Evolutionary conservation across 441 rosid genomes (phyloP), one percentile per base, ranked within the genome.

Genomic region (Mallotus repandus): DNA sequence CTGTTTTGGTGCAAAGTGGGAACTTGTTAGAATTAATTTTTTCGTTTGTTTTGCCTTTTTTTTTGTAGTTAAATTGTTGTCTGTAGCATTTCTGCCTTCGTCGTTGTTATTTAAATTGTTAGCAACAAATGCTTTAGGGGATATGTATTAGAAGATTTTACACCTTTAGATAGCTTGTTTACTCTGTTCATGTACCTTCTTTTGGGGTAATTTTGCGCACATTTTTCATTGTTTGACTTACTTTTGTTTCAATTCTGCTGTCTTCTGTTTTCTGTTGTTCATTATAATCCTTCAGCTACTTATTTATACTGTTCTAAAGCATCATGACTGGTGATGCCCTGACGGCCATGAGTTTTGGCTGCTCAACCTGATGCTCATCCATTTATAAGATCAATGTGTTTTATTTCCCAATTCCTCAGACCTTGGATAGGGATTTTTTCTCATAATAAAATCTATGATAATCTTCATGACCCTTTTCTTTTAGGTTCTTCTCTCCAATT

Each of bases 111-210:
- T 16, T 22, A 32, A 73, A 63, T 73, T 45, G 68, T 22, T 35
- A 13, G 22, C 67, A 50, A 61, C n/a, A 63, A 75, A 50, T 68
- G 56, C 18, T 53, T 60, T 35, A 32, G n/a, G 29, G 63, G 25
- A 68, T 75, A 63, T 61, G n/a, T 68, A 15, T 50, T 53, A 18
- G 49, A 10, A 9, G 21, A 65, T 6, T 21, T 46, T 45, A 46
- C 25, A 65, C 54, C 67, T 15, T 70, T 59, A 9, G 64, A 46
- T n/a, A 10, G 21, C 45, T 15, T 68, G 57, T 63, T 75, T 52
- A 11, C 59, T 46, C 59, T 66, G 49, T 62, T 57, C 60, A 35
- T 60, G 45, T 59, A 60, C 66, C 29, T 38, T 14, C 53, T 66
- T 48, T 48, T 71, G 49, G 55, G 70, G 64, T 13, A 57, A 66